A percentile compares a stretch with the other conserved stretches of the same genome.
Conservation (phyloP, 495 filamentous ascomycete species). For the Podospora fimiseda region DNA sequence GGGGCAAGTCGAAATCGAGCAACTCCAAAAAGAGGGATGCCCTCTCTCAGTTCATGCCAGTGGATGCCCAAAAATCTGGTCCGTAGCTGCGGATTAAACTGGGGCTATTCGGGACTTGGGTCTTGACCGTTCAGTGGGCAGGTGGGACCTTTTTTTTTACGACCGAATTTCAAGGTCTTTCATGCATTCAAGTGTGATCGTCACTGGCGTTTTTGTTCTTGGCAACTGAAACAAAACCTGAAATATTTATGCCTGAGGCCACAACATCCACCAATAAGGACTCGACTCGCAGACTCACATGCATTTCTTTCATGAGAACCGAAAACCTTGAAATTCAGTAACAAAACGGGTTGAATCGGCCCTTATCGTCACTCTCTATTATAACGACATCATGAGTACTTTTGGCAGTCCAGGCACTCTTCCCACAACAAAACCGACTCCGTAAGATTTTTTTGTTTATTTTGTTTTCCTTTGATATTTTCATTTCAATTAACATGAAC, state of each 20-base stretch:
- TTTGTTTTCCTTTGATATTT: too few species aligned
- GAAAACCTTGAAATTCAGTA: not conserved
- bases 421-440: constrained; percentile 66
- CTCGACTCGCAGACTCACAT: too few species aligned
- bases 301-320: not conserved
- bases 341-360: not conserved
- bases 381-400: constrained; percentile 37
- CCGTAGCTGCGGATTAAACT: constrained; percentile 15
- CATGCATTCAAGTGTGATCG: not conserved
- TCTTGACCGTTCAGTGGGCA: constrained; percentile 14
- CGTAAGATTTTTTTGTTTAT: constrained; percentile 52
- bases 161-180: not conserved
- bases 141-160: not conserved
- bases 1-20: not conserved
- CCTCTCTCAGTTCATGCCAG: constrained; percentile 18
- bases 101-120: constrained; percentile 21
- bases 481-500: constrained; percentile 7
- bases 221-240: not conserved
- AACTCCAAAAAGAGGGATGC: constrained; percentile 13
- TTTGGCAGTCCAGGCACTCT: constrained; percentile 77
- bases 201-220: not conserved
- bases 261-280: too few species aligned
- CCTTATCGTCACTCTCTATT: not conserved
- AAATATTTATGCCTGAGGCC: not conserved
- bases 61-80: constrained; percentile 19